Evolutionary conservation across 179 eudicot genomes (phyloP).

Genomic region (Carnegiea gigantea): DNA sequence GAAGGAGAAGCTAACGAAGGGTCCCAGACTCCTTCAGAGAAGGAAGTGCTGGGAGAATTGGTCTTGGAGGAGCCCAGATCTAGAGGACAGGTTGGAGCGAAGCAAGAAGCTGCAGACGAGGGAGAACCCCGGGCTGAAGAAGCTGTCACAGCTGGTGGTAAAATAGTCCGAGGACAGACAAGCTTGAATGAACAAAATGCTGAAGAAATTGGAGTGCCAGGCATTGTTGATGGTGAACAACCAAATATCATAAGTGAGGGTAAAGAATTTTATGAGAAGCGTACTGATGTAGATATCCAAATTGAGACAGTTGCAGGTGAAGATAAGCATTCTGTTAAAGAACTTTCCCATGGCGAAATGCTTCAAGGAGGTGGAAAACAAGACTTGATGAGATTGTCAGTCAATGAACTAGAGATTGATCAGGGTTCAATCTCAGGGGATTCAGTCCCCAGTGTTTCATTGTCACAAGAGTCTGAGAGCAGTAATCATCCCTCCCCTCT

Average conservation of each 20-base stretch:
- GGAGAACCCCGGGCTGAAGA: constrained; percentile 19
- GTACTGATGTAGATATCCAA: constrained; percentile 27
- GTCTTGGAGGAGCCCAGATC: constrained; percentile 4
- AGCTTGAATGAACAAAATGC: not conserved
- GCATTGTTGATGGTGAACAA: constrained; percentile 12
- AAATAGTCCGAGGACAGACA: constrained; percentile 15
- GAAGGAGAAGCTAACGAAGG: constrained; percentile 7
- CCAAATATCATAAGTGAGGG: not conserved
- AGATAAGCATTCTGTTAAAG: constrained; percentile 27
- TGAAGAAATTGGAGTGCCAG: constrained; percentile 3
- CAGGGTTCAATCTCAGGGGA: constrained; percentile 15
- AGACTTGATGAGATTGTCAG: constrained; percentile 15
- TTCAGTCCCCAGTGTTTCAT: constrained; percentile 18
- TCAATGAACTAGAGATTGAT: constrained; percentile 21
- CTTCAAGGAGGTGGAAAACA: constrained; percentile 26
- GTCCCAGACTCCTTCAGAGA: not conserved
- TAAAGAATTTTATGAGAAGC: constrained; percentile 15
- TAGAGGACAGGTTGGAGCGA: not conserved
- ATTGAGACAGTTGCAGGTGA: constrained; percentile 32
- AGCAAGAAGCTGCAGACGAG: not conserved
- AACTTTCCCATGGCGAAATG: constrained; percentile 30
- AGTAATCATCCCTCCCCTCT: constrained; percentile 7
- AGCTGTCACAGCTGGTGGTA: not conserved
- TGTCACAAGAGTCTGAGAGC: constrained; percentile 24
- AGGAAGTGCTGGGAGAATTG: constrained; percentile 5